These are phyloP conservation scores for Parafenestella ontariensis DNA, from an alignment of 2,329 filamentous ascomycete genomes.

Conservation along the genomic window DNA sequence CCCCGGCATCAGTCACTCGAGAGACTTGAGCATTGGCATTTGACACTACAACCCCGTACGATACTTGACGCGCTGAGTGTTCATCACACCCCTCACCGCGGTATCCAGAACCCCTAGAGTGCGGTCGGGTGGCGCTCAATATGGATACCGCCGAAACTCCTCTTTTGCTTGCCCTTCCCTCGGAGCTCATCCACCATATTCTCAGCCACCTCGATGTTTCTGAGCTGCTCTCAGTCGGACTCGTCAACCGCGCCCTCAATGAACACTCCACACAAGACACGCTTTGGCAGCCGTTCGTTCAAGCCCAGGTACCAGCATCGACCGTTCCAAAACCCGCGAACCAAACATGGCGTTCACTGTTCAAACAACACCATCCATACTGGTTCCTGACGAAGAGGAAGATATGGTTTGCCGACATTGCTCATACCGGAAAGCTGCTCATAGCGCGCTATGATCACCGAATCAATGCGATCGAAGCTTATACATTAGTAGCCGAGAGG, in stretches of 20 bases:
- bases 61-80: background rate
- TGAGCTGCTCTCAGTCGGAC: constrained; percentile 67
- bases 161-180: constrained; percentile 67
- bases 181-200: constrained; percentile 78
- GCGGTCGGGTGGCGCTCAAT: background rate
- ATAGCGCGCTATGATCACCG: constrained; percentile 77
- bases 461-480: constrained; percentile 79
- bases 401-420: constrained; percentile 83
- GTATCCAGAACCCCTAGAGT: background rate
- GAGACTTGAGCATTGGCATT: background rate
- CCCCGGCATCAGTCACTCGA: background rate
- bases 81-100: background rate
- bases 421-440: constrained; percentile 76
- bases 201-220: constrained; percentile 69
- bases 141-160: constrained; percentile 23
- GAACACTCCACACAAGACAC: constrained; percentile 69
- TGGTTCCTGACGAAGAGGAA: constrained; percentile 86
- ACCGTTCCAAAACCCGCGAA: constrained; percentile 57
- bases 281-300: constrained; percentile 75
- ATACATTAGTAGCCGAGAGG: constrained; percentile 74
- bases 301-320: constrained; percentile 66
- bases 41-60: background rate
- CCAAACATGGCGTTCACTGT: constrained; percentile 74
- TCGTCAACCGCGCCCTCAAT: constrained; percentile 67
- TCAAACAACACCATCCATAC: constrained; percentile 74